Conservation (phyloP, 1,139 yeast species). For the Saccharomycopsis hybrid region DNA sequence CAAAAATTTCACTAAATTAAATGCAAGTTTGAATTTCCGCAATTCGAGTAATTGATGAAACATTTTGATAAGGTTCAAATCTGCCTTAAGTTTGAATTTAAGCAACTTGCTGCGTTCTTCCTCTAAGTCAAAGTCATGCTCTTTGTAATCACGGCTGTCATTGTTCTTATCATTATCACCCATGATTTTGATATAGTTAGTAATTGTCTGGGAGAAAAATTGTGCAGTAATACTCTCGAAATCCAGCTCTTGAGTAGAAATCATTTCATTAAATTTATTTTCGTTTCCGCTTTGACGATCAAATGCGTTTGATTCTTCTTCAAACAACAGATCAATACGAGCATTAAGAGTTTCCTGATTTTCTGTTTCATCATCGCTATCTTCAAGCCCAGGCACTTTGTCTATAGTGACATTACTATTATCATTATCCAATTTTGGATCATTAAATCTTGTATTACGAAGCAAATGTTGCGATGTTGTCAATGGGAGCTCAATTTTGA, state of each 20-base stretch:
- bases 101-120: not conserved
- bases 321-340: conserved; percentile 3
- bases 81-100: conserved; percentile 9
- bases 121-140: not conserved
- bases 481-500: conserved; percentile 9
- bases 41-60: conserved; percentile 8
- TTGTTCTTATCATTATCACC: not conserved
- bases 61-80: conserved; percentile 13
- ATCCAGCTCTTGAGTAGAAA: conserved; percentile 8
- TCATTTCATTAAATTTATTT: conserved; percentile 3
- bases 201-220: not conserved
- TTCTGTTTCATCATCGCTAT: not conserved
- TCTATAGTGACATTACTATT: too few species aligned
- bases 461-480: not conserved
- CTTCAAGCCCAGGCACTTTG: not conserved
- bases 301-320: not conserved
- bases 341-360: not conserved
- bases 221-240: not conserved
- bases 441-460: conserved; percentile 16
- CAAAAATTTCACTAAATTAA: conserved; percentile 14
- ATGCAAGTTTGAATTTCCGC: conserved; percentile 13
- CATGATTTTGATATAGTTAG: not conserved
- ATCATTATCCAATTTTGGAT: conserved; percentile 9
- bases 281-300: conserved; percentile 1
- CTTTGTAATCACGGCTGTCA: not conserved